Conservation (phyloP, 768 basidiomycete species). For the Leccinum subgranulosum region DNA sequence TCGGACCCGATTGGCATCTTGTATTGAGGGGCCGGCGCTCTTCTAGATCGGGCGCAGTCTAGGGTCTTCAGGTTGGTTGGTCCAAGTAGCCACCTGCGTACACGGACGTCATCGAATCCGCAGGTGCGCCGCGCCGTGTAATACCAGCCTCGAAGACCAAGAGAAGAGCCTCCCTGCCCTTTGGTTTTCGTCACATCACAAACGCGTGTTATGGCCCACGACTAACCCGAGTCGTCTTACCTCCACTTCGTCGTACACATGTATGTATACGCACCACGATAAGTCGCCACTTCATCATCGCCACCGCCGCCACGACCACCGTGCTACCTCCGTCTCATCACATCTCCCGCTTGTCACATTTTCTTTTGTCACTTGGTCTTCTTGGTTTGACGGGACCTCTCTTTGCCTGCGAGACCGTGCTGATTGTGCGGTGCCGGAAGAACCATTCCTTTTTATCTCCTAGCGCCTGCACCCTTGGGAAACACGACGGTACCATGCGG, state of each 20-base stretch:
- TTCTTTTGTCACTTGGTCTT: neutral
- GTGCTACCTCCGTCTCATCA: slow-evolving; percentile 1
- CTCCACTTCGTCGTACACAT: neutral
- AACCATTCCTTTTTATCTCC: neutral
- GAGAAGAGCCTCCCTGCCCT: neutral
- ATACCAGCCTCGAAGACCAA: neutral
- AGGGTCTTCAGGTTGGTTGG: neutral
- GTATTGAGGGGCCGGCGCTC: too few relatives aligned
- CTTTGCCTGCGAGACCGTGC: neutral
- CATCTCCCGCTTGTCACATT: neutral
- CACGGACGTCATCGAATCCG: neutral
- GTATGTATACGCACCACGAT: neutral
- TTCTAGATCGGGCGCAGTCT: neutral
- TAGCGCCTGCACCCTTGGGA: neutral
- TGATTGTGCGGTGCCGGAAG: slow-evolving; percentile 5
- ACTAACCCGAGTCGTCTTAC: neutral
- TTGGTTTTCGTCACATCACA: neutral
- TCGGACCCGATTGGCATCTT: neutral
- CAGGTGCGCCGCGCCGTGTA: neutral
- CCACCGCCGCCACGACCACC: neutral
- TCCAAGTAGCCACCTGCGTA: neutral
- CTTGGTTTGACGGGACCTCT: neutral
- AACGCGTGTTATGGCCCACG: neutral
- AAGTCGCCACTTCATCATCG: neutral
- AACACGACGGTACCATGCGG: neutral